These are phyloP conservation scores for Solanum clarkiae DNA, from an alignment of 257 asterid genomes.

Conservation along the genomic window DNA sequence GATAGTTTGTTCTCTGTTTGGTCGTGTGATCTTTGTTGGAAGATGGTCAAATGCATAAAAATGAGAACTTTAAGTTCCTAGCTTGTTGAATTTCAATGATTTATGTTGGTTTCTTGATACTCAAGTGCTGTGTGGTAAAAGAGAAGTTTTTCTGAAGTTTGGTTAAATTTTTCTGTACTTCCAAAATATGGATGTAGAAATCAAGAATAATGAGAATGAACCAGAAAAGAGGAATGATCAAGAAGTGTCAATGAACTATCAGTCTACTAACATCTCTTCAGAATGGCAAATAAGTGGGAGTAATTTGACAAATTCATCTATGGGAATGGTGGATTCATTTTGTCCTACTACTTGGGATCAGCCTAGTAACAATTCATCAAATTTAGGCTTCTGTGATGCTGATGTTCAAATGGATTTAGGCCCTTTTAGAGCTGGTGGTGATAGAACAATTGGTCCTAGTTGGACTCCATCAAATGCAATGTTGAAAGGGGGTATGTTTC, in stretches of 20 bases:
- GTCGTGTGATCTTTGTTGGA: not conserved
- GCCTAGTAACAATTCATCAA: constrained; percentile 22
- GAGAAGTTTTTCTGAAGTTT: not conserved
- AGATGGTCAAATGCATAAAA: not conserved
- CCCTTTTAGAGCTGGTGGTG: constrained; percentile 16
- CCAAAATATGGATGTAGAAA: constrained; percentile 31
- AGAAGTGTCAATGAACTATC: constrained; percentile 24
- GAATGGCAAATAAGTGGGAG: constrained; percentile 56
- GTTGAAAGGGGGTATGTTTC: constrained; percentile 48
- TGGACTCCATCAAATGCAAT: constrained; percentile 34
- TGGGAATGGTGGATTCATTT: constrained; percentile 42
- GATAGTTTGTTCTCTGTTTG: not conserved
- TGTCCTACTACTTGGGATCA: constrained; percentile 59
- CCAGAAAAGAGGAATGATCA: constrained; percentile 30
- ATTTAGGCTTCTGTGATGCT: constrained; percentile 40
- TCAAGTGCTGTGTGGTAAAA: not conserved
- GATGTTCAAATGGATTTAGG: constrained; percentile 21
- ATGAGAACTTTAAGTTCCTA: not conserved
- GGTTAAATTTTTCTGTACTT: not conserved
- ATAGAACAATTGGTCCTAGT: constrained; percentile 15
- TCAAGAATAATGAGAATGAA: constrained; percentile 38
- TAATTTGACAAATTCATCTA: constrained; percentile 24
- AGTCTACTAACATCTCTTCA: constrained; percentile 30
- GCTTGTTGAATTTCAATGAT: not conserved
- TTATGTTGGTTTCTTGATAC: not conserved